Percentiles rank a stretch among this genome's conserved stretches.
phyloP scores from a whole-genome alignment of 139 green algal species.

The Desmodesmus armatus region DNA sequence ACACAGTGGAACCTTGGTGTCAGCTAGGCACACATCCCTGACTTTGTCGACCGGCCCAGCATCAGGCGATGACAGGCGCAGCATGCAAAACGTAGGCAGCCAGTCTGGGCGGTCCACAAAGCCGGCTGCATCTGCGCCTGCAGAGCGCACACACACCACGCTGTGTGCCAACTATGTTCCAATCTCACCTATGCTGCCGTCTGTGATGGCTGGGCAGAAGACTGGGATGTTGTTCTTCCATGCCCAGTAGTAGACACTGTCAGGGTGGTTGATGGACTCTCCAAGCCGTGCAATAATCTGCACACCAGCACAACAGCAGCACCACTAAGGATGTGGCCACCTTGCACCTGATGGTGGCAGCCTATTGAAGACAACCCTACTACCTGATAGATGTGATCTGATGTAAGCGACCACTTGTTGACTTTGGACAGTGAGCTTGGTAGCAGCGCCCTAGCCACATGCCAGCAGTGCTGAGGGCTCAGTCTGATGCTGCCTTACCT shows the following conservation, averaged over 20 bases:
- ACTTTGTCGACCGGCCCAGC: too few species aligned
- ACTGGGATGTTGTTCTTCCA: conserved; percentile 93
- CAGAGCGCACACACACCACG: background rate
- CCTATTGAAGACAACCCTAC: too few species aligned
- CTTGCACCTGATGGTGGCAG: too few species aligned
- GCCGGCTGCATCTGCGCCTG: conserved; percentile 57
- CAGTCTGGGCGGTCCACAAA: too few species aligned
- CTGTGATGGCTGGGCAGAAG: conserved; percentile 96
- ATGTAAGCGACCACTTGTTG: background rate
- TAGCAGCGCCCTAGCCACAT: background rate
- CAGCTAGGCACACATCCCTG: too few species aligned
- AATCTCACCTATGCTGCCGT: conserved; percentile 92
- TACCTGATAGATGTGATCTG: too few species aligned
- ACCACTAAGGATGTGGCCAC: too few species aligned
- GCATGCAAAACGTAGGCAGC: too few species aligned
- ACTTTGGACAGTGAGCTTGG: too few species aligned
- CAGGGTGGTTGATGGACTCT: conserved; percentile 89
- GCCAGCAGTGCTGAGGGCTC: background rate
- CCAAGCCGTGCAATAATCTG: conserved; percentile 82
- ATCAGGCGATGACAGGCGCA: too few species aligned
- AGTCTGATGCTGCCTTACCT: conserved; percentile 57
- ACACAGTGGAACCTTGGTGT: too few species aligned
- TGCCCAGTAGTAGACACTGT: conserved; percentile 96
- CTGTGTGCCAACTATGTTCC: too few species aligned
- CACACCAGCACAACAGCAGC: background rate